These are phyloP conservation scores for Oryza punctata DNA, from an alignment of 176 grass and related monocot genomes.

Conservation along the genomic window DNA sequence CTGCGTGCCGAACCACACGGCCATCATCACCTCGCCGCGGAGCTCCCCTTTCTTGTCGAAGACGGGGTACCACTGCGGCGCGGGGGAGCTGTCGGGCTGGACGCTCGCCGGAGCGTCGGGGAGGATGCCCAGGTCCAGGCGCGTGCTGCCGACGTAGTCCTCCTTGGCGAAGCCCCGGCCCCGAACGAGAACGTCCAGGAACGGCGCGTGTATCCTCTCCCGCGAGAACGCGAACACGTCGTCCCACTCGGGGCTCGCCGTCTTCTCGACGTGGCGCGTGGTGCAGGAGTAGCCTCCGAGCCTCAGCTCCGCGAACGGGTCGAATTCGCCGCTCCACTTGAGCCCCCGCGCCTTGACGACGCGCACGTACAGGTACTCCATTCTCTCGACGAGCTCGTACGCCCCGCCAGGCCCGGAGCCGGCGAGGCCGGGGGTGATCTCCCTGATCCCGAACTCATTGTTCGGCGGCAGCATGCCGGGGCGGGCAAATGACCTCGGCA, in stretches of 20 bases:
- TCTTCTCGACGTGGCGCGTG: conserved; percentile 62
- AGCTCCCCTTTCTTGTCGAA: conserved; percentile 38
- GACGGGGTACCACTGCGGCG: conserved; percentile 67
- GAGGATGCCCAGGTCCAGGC: conserved; percentile 45
- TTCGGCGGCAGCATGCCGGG: conserved; percentile 22
- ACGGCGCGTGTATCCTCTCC: conserved; percentile 45
- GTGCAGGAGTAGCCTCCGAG: conserved; percentile 47
- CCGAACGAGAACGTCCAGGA: conserved; percentile 38
- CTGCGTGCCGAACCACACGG: conserved; percentile 77
- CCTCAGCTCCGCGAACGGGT: conserved; percentile 52
- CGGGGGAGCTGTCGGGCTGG: conserved; percentile 52
- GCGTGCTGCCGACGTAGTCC: conserved; percentile 45
- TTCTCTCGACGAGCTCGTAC: conserved; percentile 81
- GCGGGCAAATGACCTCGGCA: conserved; percentile 46
- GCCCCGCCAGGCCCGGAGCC: conserved; percentile 29
- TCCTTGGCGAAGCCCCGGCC: conserved; percentile 55
- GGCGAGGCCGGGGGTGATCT: conserved; percentile 49
- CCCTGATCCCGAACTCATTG: conserved; percentile 56
- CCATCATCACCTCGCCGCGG: conserved; percentile 61
- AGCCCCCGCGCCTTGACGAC: conserved; percentile 69
- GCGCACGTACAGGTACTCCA: conserved; percentile 87
- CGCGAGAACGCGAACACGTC: conserved; percentile 73
- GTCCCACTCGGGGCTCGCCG: conserved; percentile 62
- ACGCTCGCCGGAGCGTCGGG: conserved; percentile 42
- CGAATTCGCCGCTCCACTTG: conserved; percentile 34